Evolutionary conservation across 176 grass and related monocot species (phyloP), one percentile per base, ranked within the genome.

Genomic region (Canna indica): DNA sequence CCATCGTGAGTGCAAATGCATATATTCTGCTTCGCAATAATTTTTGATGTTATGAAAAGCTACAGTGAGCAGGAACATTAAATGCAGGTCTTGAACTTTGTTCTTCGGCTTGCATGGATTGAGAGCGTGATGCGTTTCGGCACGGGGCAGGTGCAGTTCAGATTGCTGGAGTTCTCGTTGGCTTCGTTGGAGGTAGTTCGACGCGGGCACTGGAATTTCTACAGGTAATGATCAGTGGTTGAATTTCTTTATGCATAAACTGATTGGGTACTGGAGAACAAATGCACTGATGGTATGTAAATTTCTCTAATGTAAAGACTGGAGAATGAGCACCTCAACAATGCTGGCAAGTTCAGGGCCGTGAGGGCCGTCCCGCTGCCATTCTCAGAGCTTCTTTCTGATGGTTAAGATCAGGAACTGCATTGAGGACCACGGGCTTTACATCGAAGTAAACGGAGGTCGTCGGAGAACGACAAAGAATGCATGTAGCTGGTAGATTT

Each of bases 151-250:
- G 70, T 75, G 1, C 78, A 93, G 69, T 68, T 76, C 25, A 83
- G 86, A 9, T 47, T 93, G 59, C 64, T 93, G 0, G 84, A 93
- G 76, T 99, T 99, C 59, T 61, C 76, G 30, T 78, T 99, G 1
- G 94, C 89, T 47, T 92, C 94, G 30, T 58, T 93, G 26, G 94
- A 99, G 63, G 81, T 99, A 29, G 83, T 84, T 50, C 80, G 94
- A 7, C 84, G 94, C 22, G 94, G 94, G 1, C 94, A 99, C 18
- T 99, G 89, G 94, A 99, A 99, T 81, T 99, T 87, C 59, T 91
- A 91, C 53, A 91, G 85, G 88, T 91, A 16, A 56, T 74, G 10
- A 50, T 12, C 71, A 28, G 39, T 1, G 17, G 15, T 30, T 22
- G 41, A 44, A 10, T 11, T 38, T 2, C 4, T 38, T 38, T 3